Evolutionary conservation across 169 alveolate species (phyloP), one percentile per base, ranked within the genome.

Genomic region (Condylostoma magnum): DNA sequence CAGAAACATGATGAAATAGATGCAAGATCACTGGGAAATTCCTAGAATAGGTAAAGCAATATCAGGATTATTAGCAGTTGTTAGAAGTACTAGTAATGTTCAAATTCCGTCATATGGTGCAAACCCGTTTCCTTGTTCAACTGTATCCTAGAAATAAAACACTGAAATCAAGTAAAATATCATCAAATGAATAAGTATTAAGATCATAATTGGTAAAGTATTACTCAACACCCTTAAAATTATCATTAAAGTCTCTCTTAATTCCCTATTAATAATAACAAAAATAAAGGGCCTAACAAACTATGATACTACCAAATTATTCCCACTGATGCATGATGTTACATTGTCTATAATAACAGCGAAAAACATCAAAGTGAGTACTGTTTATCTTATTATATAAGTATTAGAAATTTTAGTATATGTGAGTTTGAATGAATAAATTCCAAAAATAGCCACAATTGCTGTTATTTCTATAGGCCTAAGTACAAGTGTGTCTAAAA

Each of bases 41-140:
- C 68, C 38, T 41, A 67, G 75, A 12, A 83, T 83, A 12, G 87
- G 87, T 8, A 80, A 65, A 83, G 75, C 75, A 15, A 80, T 44
- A 60, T 80, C 87, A 20, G 87, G 87, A 47, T 48, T 57, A 34
- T 80, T 80, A 15, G 87, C 67, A 43, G 87, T 80, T 8, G 87
- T 80, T 4, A 80, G 48, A 20, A 80, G 30, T 2, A 80, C 84
- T 27, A 68, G 36, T 34, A 80, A 31, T 28, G 67, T 80, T n/a
- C 10, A 73, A 6, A 27, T 15, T 25, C 68, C 28, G 3, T 74
- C 80, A 3, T 36, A 43, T 46, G 58, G 55, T 6, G 83, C 28
- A 12, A 80, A 74, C 22, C 75, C 65, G 27, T 27, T 30, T 5
- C 43, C 77, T 25, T 82, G 83, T 43, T 79, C 76, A 10, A 51